Base-by-base conservation (phyloP, 1,139 yeast species). In the Pichia sp. region DNA sequence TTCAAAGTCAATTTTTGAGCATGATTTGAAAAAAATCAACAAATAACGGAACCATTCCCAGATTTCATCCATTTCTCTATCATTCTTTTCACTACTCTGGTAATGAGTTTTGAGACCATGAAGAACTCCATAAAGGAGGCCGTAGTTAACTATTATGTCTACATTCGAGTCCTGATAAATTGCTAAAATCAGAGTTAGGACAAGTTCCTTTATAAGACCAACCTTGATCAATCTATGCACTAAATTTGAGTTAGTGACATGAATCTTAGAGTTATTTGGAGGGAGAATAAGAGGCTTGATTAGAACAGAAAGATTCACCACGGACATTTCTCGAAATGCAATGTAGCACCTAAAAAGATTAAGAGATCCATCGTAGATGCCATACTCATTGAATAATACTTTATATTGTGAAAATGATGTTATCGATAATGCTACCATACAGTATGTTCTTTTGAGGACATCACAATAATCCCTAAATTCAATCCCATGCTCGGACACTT, bases 1-100 rank as follows among this genome's bases (percentile, higher is more conserved):
- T 11, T 61, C 59, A 3, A 68, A 51, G 57, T 70, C 72, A 42
- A 70, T 69, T 2, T 66, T 65, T 1, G 70, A 65, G 11, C 72
- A 67, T 0, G 71, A 63, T 47, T 57, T 60, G 57, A 59, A 67
- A 47, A 69, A 66, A 8, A 62, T 48, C 34, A 54, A 49, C 57
- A 66, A 47, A 45, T 65, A 67, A 50, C 68, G 56, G 38, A 64
- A 62, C 67, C 70, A 67, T 19, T 57, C 50, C 45, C 63, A 45
- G 19, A 67, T 45, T 44, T 57, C 57, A 19, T 54, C 56, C 42
- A 66, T 42, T 47, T 63, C 57, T 31, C 50, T 55, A 49, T 63
- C 64, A 4, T 34, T 36, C 11, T 54, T 42, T 6, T 52, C 46
- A 26, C 47, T 19, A 15, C 52, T 48, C 11, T 26, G 10, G 42